Evolutionary conservation across 2,329 filamentous ascomycete genomes (phyloP).

Genomic region (Colletotrichum sp.): DNA sequence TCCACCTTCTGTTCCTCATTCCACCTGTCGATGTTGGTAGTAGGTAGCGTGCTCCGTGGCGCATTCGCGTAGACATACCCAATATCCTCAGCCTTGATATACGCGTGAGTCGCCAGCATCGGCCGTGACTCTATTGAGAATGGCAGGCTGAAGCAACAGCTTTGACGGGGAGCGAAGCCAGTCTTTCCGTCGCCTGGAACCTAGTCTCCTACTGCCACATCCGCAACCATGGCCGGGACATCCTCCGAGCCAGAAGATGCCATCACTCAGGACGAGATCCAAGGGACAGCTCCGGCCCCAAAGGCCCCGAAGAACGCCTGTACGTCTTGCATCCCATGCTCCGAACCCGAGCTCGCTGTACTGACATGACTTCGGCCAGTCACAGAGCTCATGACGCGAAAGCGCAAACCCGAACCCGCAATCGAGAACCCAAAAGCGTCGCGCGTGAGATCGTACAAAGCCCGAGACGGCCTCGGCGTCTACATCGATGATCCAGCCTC

Average conservation of each 20-base stretch:
- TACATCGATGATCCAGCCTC: conserved; percentile 70
- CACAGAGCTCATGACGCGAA: conserved; percentile 40
- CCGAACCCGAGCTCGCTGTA: not conserved
- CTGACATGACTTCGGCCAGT: conserved; percentile 23
- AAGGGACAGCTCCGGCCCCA: conserved; percentile 31
- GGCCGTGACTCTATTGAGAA: not conserved
- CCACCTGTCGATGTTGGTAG: not conserved
- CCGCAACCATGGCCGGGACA: conserved; percentile 24
- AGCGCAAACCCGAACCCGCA: conserved; percentile 32
- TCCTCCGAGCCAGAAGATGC: conserved; percentile 41
- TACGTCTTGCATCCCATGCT: conserved; percentile 24
- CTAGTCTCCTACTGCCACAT: not conserved
- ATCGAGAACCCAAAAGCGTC: conserved; percentile 18
- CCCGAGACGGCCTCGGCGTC: conserved; percentile 65
- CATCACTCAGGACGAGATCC: conserved; percentile 45
- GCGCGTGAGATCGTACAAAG: conserved; percentile 40
- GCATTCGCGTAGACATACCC: not conserved
- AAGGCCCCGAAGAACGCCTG: conserved; percentile 44
- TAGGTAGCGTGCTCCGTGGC: not conserved
- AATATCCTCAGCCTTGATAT: not conserved
- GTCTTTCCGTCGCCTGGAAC: not conserved
- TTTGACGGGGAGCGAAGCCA: not conserved
- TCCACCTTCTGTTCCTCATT: not conserved
- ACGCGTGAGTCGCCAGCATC: not conserved
- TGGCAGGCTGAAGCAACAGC: not conserved